Conservation (phyloP, 1,284 basidiomycete species). For the Cutaneotrichosporon sp. region DNA sequence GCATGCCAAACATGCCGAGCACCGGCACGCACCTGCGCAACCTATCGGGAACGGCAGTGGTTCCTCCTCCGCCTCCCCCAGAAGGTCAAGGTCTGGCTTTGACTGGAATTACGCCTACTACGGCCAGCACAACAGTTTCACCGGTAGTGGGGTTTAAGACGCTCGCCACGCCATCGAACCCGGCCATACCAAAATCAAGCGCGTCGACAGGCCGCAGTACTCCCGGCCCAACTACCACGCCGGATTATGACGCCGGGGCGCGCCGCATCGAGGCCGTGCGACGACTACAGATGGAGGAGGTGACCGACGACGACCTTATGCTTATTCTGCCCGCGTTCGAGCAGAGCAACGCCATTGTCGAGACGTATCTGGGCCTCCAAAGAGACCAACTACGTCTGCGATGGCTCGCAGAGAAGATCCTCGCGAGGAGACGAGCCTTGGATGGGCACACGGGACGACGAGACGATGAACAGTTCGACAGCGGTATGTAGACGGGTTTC, state of each 20-base stretch:
- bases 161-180: neutral
- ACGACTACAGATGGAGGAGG: constrained; percentile 28
- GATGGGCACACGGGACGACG: neutral
- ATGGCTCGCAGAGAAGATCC: constrained; percentile 1
- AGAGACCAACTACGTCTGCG: neutral
- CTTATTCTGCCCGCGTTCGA: constrained; percentile 39
- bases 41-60: neutral
- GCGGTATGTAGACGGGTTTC: neutral
- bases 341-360: constrained; percentile 29
- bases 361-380: constrained; percentile 35
- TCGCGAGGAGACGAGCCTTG: neutral
- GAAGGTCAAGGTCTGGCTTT: neutral
- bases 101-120: neutral
- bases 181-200: neutral
- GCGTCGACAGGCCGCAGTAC: neutral
- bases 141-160: neutral
- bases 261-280: constrained; percentile 36
- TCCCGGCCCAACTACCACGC: constrained; percentile 5
- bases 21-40: neutral
- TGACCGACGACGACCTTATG: constrained; percentile 36
- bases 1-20: neutral
- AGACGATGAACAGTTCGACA: neutral
- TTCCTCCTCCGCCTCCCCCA: neutral
- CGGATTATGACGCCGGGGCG: constrained; percentile 12
- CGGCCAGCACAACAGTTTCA: neutral